Evolutionary conservation across 768 basidiomycete genomes (phyloP).

Genomic region (Lactarius sanguifluus): DNA sequence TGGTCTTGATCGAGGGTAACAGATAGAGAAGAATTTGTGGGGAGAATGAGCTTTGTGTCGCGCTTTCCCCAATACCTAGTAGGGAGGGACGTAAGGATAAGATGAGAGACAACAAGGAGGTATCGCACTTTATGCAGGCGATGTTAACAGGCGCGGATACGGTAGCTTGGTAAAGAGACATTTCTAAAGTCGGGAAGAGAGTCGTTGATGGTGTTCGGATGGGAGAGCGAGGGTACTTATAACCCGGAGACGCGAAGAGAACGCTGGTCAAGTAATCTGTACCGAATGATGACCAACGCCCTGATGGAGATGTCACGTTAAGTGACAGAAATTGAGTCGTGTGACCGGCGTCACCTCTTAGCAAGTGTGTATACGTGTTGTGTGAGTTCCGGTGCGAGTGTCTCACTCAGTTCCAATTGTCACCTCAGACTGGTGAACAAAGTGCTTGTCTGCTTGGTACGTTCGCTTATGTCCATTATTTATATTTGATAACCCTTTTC

Average conservation of each 20-base stretch:
- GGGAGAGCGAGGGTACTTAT: slow-evolving; percentile 20
- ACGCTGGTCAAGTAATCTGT: slow-evolving; percentile 17
- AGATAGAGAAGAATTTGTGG: slow-evolving; percentile 97
- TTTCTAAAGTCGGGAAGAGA: slow-evolving; percentile 35
- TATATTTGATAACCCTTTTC: slow-evolving; percentile 9
- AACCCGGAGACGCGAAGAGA: slow-evolving; percentile 31
- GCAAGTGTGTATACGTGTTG: neutral
- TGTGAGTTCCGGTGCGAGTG: neutral
- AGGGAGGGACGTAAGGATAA: slow-evolving; percentile 8
- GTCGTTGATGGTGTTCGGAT: slow-evolving; percentile 1
- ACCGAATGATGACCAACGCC: slow-evolving; percentile 21
- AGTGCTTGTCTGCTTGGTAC: slow-evolving; percentile 11
- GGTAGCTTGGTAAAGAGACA: slow-evolving; percentile 78
- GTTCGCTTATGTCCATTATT: neutral
- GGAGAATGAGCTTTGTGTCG: slow-evolving; percentile 90
- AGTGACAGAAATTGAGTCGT: neutral
- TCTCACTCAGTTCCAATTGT: neutral
- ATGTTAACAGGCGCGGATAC: slow-evolving; percentile 95
- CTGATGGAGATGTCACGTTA: neutral
- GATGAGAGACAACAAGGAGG: slow-evolving; percentile 19
- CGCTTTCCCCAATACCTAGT: slow-evolving; percentile 98
- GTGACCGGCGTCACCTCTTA: neutral
- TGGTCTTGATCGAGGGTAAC: slow-evolving; percentile 97
- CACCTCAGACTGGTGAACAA: neutral
- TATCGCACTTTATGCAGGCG: slow-evolving; percentile 88